A percentile compares a stretch with the other conserved stretches of the same genome.
phyloP scores from a whole-genome alignment of 2,329 filamentous ascomycete species.

The Aspergillus udagawae region DNA sequence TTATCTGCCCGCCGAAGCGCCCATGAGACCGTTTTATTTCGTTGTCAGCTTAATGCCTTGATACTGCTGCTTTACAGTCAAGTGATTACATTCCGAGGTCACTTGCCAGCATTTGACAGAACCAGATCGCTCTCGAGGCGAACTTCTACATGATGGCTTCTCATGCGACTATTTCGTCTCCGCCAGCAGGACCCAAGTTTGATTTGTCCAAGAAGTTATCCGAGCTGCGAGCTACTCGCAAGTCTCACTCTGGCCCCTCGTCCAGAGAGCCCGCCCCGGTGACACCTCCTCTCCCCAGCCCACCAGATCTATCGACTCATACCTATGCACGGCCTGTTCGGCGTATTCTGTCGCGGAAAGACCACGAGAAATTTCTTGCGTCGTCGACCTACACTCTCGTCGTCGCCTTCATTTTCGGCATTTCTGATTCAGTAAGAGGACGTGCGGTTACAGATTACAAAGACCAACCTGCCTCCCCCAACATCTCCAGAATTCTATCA shows the following conservation, averaged over 20 bases:
- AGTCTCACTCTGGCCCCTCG: constrained; percentile 20
- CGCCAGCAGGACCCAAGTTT: constrained; percentile 21
- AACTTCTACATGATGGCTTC: constrained; percentile 21
- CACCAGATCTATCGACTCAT: constrained; percentile 58
- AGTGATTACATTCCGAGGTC: not conserved
- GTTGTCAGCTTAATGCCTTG: not conserved
- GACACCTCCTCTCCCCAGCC: constrained; percentile 69
- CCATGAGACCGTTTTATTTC: not conserved
- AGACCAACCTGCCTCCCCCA: constrained; percentile 46
- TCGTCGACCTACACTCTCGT: constrained; percentile 75
- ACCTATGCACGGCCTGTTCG: constrained; percentile 65
- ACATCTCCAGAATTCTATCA: constrained; percentile 60
- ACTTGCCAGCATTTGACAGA: not conserved
- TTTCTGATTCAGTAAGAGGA: constrained; percentile 75
- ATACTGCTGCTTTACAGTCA: not conserved
- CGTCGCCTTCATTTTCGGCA: constrained; percentile 76
- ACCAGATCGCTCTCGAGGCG: not conserved
- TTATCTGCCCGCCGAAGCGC: not conserved
- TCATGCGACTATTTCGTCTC: constrained; percentile 7
- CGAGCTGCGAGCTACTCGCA: constrained; percentile 33
- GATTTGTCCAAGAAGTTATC: constrained; percentile 40
- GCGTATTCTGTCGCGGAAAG: constrained; percentile 73
- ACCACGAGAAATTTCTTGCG: constrained; percentile 75
- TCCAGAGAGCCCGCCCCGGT: constrained; percentile 60
- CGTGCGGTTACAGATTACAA: constrained; percentile 25